These are phyloP conservation scores for Venturia carpophila DNA, from an alignment of 2,329 filamentous ascomycete genomes.

Conservation along the genomic window DNA sequence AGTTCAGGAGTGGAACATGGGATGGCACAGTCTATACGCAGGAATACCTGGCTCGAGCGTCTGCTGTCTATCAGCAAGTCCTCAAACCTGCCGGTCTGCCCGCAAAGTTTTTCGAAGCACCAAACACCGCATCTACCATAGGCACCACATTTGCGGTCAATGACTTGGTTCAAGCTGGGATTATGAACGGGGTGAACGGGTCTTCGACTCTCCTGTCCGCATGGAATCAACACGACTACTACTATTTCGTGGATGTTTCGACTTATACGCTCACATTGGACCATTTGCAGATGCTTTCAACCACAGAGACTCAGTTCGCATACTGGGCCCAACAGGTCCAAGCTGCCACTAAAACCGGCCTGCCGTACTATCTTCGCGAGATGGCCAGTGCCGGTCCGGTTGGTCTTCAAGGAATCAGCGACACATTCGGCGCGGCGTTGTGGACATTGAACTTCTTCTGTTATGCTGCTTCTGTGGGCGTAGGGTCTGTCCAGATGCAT, in stretches of 20 bases:
- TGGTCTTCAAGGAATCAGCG: constrained; percentile 39
- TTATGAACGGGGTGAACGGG: constrained; percentile 32
- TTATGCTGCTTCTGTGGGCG: constrained; percentile 41
- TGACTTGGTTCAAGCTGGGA: constrained; percentile 35
- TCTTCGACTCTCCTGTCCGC: constrained; percentile 32
- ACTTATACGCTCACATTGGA: constrained; percentile 37
- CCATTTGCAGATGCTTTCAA: constrained; percentile 39
- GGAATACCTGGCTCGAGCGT: constrained; percentile 40
- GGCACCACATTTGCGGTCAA: constrained; percentile 43
- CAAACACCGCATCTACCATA: constrained; percentile 43
- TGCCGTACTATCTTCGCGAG: constrained; percentile 44
- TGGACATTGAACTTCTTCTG: constrained; percentile 48
- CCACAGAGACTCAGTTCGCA: constrained; percentile 41
- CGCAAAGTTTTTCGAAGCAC: constrained; percentile 42
- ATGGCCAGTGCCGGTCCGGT: constrained; percentile 46
- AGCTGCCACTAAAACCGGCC: constrained; percentile 35
- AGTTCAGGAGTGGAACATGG: constrained; percentile 40
- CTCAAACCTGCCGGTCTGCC: constrained; percentile 35
- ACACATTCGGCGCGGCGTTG: constrained; percentile 43
- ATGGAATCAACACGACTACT: constrained; percentile 50
- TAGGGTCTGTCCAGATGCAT: constrained; percentile 44
- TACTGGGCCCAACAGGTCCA: constrained; percentile 40
- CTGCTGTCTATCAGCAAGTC: constrained; percentile 39
- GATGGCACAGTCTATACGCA: constrained; percentile 37
- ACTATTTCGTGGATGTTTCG: constrained; percentile 45